phyloP scores from a whole-genome alignment of 371 early-diverging fungal species.

The Syncephalastrum contaminatum region DNA sequence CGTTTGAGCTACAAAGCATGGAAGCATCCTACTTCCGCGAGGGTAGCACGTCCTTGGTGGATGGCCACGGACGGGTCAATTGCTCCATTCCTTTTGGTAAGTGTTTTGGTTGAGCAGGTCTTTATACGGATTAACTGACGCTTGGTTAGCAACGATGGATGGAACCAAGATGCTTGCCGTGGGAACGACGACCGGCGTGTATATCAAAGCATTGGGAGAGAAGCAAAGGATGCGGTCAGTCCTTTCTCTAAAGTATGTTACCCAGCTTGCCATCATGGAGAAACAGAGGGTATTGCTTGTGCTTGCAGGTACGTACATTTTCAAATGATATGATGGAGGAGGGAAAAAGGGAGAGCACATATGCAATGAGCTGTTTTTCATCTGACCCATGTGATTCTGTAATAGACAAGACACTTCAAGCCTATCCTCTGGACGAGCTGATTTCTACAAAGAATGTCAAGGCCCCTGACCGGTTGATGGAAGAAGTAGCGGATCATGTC shows the following conservation, averaged over 20 bases:
- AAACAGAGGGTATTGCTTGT: conserved; percentile 23
- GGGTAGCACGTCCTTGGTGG: not conserved
- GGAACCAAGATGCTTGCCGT: conserved; percentile 36
- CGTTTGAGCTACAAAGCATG: conserved; percentile 52
- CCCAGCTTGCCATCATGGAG: conserved; percentile 24
- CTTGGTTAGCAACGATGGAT: not conserved
- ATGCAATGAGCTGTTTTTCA: no score
- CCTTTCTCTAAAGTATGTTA: conserved; percentile 14
- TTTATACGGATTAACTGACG: not conserved
- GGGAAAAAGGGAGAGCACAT: not conserved
- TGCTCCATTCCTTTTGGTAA: conserved; percentile 57
- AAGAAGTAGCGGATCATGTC: conserved; percentile 50
- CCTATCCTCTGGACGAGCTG: conserved; percentile 52
- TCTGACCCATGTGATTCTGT: not conserved
- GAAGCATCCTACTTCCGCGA: conserved; percentile 13
- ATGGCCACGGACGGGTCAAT: conserved; percentile 46
- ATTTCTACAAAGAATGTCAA: conserved; percentile 25
- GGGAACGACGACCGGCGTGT: conserved; percentile 79
- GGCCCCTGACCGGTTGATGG: conserved; percentile 21
- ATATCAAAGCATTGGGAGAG: conserved; percentile 23
- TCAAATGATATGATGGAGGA: not conserved
- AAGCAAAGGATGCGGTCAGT: conserved; percentile 9
- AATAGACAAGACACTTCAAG: conserved; percentile 52
- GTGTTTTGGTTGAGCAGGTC: not conserved
- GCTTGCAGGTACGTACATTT: conserved; percentile 15